These are phyloP conservation scores for Coniochaeta ligniaria DNA, from an alignment of 2,329 filamentous ascomycete genomes.

Conservation along the genomic window DNA sequence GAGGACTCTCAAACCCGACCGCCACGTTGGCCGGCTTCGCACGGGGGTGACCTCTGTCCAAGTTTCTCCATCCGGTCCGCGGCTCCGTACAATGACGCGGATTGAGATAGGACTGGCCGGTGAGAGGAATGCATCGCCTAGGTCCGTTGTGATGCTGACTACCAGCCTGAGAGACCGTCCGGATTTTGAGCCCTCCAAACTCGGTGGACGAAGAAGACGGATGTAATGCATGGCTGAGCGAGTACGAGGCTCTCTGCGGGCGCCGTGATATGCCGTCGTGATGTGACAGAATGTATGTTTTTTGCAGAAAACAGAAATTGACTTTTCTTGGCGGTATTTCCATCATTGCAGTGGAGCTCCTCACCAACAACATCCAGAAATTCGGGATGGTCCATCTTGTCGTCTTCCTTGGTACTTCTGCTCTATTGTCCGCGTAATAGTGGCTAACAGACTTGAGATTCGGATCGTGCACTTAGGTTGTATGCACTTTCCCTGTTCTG, in stretches of 20 bases:
- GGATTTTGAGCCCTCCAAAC: slow-evolving; percentile 18
- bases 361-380: not conserved
- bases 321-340: not conserved
- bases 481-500: too few species aligned
- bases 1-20: slow-evolving; percentile 24
- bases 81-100: slow-evolving; percentile 23
- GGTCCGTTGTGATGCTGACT: slow-evolving; percentile 49
- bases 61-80: slow-evolving; percentile 10
- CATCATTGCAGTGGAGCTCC: not conserved
- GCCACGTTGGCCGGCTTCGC: slow-evolving; percentile 16
- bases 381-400: not conserved
- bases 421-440: too few species aligned
- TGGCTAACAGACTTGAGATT: too few species aligned
- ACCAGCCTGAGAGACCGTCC: slow-evolving; percentile 31
- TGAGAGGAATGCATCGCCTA: slow-evolving; percentile 47
- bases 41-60: slow-evolving; percentile 10
- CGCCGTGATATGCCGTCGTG: too few species aligned
- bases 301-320: not conserved
- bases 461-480: too few species aligned
- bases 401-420: too few species aligned
- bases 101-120: slow-evolving; percentile 37
- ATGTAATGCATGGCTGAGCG: slow-evolving; percentile 47
- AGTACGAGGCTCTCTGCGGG: not conserved
- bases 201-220: slow-evolving; percentile 41
- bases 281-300: not conserved